These are phyloP conservation scores for Pseudogymnoascus sp. DNA, from an alignment of 2,329 filamentous ascomycete species.

Conservation along the genomic window DNA sequence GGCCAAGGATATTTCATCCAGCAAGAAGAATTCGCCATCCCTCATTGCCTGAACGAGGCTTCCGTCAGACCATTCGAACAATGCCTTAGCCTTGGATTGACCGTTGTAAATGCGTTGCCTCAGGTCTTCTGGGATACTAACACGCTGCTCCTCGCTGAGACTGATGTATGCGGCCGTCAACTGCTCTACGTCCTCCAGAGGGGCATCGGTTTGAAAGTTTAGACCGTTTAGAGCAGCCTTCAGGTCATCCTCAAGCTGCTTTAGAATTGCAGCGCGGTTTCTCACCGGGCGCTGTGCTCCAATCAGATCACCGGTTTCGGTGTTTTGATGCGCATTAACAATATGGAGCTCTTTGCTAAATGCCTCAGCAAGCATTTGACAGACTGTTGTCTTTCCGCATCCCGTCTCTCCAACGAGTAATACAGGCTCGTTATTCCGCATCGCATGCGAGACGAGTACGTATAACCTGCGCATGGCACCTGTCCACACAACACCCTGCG, in stretches of 20 bases:
- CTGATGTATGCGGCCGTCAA: constrained; percentile 41
- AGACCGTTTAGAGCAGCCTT: constrained; percentile 35
- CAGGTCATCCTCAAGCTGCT: constrained; percentile 59
- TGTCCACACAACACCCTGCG: constrained; percentile 81
- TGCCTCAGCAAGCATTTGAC: constrained; percentile 82
- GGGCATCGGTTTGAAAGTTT: constrained; percentile 44
- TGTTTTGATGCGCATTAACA: constrained; percentile 96
- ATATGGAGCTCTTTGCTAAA: constrained; percentile 72
- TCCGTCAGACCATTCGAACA: constrained; percentile 96
- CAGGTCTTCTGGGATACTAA: constrained; percentile 24
- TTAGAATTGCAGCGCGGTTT: constrained; percentile 69
- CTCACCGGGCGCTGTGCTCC: constrained; percentile 88
- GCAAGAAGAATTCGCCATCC: constrained; percentile 78
- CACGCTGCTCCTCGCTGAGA: constrained; percentile 42
- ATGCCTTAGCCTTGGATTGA: constrained; percentile 64
- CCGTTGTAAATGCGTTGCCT: constrained; percentile 38
- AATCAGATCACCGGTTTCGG: constrained; percentile 94
- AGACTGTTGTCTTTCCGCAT: constrained; percentile 95
- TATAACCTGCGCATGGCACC: constrained; percentile 88
- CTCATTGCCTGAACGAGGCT: constrained; percentile 93
- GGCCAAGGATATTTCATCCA: constrained; percentile 95
- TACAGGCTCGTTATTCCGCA: constrained; percentile 88
- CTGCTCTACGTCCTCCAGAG: constrained; percentile 54
- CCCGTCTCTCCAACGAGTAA: constrained; percentile 94
- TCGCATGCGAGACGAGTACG: constrained; percentile 77